Evolutionary conservation across 164 flowering plant genomes (phyloP).

Genomic region (Akebia trifoliata): DNA sequence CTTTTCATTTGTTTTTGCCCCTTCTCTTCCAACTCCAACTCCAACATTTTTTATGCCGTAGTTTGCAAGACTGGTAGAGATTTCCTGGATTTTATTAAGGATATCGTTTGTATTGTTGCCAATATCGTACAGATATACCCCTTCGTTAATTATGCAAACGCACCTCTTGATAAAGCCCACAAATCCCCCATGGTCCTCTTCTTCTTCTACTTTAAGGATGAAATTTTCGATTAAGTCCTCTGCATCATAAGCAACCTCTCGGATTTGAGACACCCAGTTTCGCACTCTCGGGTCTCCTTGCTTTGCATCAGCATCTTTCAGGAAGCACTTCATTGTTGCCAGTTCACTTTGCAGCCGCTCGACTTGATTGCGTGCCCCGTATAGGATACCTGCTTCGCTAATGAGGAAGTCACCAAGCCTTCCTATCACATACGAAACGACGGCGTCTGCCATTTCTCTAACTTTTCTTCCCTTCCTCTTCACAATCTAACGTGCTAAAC

Average conservation of each 20-base stretch:
- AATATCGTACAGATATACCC: not conserved
- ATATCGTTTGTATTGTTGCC: constrained; percentile 5
- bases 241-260: constrained; percentile 10
- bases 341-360: constrained; percentile 19
- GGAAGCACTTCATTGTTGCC: constrained; percentile 20
- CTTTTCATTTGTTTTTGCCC: not conserved
- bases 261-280: constrained; percentile 18
- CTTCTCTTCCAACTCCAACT: not conserved
- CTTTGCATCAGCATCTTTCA: constrained; percentile 22
- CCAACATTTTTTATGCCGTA: constrained; percentile 6
- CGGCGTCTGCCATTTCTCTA: constrained; percentile 9
- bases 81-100: not conserved
- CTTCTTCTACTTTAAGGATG: not conserved
- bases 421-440: constrained; percentile 11
- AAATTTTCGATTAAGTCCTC: constrained; percentile 21
- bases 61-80: constrained; percentile 1
- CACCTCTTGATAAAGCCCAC: not conserved
- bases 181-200: not conserved
- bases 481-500: no score
- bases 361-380: constrained; percentile 17
- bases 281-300: constrained; percentile 10
- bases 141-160: not conserved
- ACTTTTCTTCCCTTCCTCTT: not conserved
- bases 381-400: constrained; percentile 14
- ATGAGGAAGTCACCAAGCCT: constrained; percentile 16